phyloP scores from a whole-genome alignment of 2,329 filamentous ascomycete species.

The Basipetospora chlamydospora region DNA sequence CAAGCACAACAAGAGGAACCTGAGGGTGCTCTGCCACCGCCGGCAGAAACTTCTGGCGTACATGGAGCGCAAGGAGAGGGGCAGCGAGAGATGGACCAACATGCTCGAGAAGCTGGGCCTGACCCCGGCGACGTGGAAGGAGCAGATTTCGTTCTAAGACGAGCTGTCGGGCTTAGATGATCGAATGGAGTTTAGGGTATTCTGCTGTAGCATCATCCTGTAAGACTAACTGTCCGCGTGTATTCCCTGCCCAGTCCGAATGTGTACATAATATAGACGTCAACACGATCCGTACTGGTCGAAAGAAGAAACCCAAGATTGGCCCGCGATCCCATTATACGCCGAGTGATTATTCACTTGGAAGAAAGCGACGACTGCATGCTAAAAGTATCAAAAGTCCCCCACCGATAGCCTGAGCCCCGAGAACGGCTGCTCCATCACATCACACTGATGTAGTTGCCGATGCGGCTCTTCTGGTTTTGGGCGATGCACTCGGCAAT shows the following conservation, averaged over 20 bases:
- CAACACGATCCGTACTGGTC: background rate
- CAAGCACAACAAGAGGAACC: constrained; percentile 85
- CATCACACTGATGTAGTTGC: constrained; percentile 98
- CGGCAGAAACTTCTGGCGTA: constrained; percentile 82
- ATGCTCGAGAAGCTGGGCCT: constrained; percentile 73
- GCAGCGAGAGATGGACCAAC: constrained; percentile 79
- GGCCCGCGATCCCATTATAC: background rate
- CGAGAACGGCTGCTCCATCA: constrained; percentile 25
- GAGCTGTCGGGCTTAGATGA: too few species aligned
- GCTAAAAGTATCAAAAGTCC: too few species aligned
- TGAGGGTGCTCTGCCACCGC: constrained; percentile 73
- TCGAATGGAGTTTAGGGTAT: background rate
- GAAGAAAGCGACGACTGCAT: background rate
- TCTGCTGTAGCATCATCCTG: background rate
- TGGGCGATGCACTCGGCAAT: constrained; percentile 99
- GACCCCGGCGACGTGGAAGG: constrained; percentile 78
- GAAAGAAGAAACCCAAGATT: too few species aligned
- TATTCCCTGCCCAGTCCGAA: constrained; percentile 2
- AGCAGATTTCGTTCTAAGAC: constrained; percentile 67
- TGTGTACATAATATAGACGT: constrained; percentile 6
- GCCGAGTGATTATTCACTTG: background rate
- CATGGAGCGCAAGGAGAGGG: constrained; percentile 76
- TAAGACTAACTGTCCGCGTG: constrained; percentile 6
- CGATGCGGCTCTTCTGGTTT: constrained; percentile 97
- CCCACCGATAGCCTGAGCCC: background rate